These are phyloP conservation scores for Cercis canadensis DNA, from an alignment of 306 rosid genomes.

Conservation along the genomic window DNA sequence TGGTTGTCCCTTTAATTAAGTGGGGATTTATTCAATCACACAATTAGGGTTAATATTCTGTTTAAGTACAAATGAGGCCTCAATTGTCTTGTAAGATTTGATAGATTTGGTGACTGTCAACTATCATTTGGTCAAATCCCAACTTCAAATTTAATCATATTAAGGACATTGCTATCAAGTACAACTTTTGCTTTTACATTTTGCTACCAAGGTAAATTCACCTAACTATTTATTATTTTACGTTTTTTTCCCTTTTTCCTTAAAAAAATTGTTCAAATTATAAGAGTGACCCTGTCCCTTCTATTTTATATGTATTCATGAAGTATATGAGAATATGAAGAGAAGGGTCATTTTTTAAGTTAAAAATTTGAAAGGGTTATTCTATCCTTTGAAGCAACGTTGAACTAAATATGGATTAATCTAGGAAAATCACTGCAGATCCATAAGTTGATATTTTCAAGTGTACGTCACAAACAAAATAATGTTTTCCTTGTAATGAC, in stretches of 20 bases:
- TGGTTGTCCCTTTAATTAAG: slow-evolving; percentile 34
- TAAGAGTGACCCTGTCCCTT: too few relatives aligned
- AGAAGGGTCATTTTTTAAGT: neutral
- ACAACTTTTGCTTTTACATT: neutral
- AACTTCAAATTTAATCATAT: slow-evolving; percentile 20
- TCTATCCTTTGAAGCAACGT: slow-evolving; percentile 21
- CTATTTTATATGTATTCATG: too few relatives aligned
- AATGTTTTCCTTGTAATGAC: neutral
- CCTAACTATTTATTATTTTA: slow-evolving; percentile 2
- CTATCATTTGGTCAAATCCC: slow-evolving; percentile 30
- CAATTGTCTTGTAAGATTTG: slow-evolving; percentile 10
- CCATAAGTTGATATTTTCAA: neutral
- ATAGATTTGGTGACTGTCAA: slow-evolving; percentile 30
- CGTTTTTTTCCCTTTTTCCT: too few relatives aligned
- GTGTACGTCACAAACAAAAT: neutral
- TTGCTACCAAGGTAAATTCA: neutral
- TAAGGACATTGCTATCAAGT: slow-evolving; percentile 6
- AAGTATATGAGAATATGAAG: neutral
- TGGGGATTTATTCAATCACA: slow-evolving; percentile 33
- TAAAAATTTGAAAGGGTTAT: slow-evolving; percentile 16
- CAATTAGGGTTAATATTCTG: neutral
- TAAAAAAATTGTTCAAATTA: too few relatives aligned
- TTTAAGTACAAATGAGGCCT: slow-evolving; percentile 20
- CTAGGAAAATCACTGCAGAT: slow-evolving; percentile 19
- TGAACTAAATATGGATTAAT: slow-evolving; percentile 9